Evolutionary conservation across 2,329 filamentous ascomycete genomes (phyloP).

Genomic region (Cladosporium sp.): DNA sequence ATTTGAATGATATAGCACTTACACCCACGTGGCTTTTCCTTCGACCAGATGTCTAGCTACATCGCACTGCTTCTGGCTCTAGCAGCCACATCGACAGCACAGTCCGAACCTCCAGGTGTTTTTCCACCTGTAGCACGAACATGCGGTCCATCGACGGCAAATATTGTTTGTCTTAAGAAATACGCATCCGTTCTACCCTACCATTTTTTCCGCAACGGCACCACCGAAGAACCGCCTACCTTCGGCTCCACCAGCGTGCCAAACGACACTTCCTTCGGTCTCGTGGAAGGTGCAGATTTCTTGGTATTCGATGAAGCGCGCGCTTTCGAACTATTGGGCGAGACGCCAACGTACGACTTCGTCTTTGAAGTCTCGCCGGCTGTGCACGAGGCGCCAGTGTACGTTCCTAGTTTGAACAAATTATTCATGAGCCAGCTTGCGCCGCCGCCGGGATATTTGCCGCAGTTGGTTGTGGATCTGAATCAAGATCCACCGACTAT

Average conservation of each 20-base stretch:
- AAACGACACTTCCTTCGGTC: constrained; percentile 30
- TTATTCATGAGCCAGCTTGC: constrained; percentile 37
- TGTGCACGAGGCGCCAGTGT: constrained; percentile 42
- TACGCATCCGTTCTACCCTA: constrained; percentile 36
- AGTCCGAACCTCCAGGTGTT: constrained; percentile 11
- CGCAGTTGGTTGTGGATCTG: constrained; percentile 36
- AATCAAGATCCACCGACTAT: constrained; percentile 39
- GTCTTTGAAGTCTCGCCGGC: constrained; percentile 36
- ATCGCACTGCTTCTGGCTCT: constrained; percentile 1
- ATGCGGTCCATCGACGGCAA: constrained; percentile 18
- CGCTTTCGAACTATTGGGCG: constrained; percentile 35
- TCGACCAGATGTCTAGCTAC: background rate
- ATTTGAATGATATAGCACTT: background rate
- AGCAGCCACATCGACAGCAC: background rate
- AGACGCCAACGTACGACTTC: constrained; percentile 33
- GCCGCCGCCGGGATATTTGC: constrained; percentile 33
- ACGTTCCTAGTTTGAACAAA: constrained; percentile 37
- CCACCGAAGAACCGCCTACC: constrained; percentile 21
- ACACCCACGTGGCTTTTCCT: background rate
- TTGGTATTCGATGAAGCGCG: constrained; percentile 36
- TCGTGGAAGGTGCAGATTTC: constrained; percentile 34
- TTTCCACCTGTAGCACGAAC: constrained; percentile 13
- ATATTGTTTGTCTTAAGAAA: constrained; percentile 36
- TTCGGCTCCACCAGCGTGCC: constrained; percentile 32
- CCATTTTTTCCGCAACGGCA: constrained; percentile 32